Percentiles rank a stretch among this genome's conserved stretches.
These are phyloP conservation scores for Bipolaris gigantea DNA, from an alignment of 2,329 filamentous ascomycete genomes.

Conservation along the genomic window DNA sequence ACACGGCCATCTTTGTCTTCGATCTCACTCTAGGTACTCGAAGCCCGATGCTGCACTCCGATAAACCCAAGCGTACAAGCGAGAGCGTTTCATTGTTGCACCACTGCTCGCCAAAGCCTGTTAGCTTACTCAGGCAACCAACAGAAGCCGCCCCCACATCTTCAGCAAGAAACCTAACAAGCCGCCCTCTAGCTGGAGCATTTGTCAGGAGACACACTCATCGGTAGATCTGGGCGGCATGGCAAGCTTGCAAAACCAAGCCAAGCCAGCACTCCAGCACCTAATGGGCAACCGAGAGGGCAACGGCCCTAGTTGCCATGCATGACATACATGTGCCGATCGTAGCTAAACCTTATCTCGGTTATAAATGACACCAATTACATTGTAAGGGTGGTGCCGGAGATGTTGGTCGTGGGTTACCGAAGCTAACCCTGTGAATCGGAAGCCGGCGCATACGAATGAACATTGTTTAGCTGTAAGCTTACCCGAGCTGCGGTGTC, in stretches of 20 bases:
- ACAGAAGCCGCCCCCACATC: background rate
- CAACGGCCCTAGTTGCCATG: background rate
- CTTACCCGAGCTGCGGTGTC: slow-evolving; percentile 6
- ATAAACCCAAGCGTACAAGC: background rate
- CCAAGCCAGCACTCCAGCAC: background rate
- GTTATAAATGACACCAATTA: background rate
- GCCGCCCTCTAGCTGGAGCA: background rate
- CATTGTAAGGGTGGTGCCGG: background rate
- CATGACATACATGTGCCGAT: slow-evolving; percentile 2
- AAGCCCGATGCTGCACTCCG: background rate
- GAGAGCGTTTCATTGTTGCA: slow-evolving; percentile 6
- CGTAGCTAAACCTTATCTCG: slow-evolving; percentile 4
- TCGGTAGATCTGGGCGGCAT: background rate
- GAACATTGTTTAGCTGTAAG: background rate
- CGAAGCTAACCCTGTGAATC: background rate
- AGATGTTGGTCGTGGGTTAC: background rate
- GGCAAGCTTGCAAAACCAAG: background rate
- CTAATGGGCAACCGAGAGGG: background rate
- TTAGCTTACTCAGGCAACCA: background rate
- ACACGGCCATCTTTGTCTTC: background rate
- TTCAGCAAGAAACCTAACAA: slow-evolving; percentile 2
- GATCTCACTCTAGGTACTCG: background rate
- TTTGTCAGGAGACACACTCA: background rate
- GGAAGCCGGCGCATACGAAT: background rate
- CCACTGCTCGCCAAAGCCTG: slow-evolving; percentile 8